Evolutionary conservation across 2,329 filamentous ascomycete species (phyloP).

Genomic region (Ceratocystis harringtonii): DNA sequence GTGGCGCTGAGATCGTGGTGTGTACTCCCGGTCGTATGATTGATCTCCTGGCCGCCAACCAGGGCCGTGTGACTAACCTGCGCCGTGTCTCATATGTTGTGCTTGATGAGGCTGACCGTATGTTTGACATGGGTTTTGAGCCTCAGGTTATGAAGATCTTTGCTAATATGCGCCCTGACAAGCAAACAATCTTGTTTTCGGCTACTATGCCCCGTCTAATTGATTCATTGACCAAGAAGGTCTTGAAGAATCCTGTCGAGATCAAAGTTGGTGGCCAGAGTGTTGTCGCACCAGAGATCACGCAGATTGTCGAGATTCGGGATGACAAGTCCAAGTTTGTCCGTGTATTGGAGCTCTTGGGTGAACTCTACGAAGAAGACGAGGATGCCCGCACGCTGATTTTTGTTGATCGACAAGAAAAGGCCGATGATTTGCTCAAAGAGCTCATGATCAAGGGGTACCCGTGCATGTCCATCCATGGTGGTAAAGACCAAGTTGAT

Average conservation of each 20-base stretch:
- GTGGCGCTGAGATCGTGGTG: slow-evolving; percentile 86
- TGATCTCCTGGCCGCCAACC: slow-evolving; percentile 83
- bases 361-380: slow-evolving; percentile 70
- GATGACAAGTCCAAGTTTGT: slow-evolving; percentile 72
- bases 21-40: slow-evolving; percentile 93
- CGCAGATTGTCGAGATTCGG: slow-evolving; percentile 78
- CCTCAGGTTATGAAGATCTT: slow-evolving; percentile 97
- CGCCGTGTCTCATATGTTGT: slow-evolving; percentile 84
- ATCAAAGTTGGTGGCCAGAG: slow-evolving; percentile 81
- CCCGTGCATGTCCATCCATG: slow-evolving; percentile 84
- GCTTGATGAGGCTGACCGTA: slow-evolving; percentile 90
- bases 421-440: slow-evolving; percentile 63
- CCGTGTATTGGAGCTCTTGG: slow-evolving; percentile 70
- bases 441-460: slow-evolving; percentile 74
- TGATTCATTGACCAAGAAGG: slow-evolving; percentile 78
- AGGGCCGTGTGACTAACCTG: slow-evolving; percentile 85
- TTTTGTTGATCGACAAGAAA: slow-evolving; percentile 85
- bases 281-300: slow-evolving; percentile 82
- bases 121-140: slow-evolving; percentile 99
- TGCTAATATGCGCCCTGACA: slow-evolving; percentile 76
- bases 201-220: slow-evolving; percentile 93
- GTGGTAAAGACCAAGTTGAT: slow-evolving; percentile 85
- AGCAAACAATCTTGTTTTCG: slow-evolving; percentile 89
- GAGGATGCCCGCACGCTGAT: slow-evolving; percentile 83
- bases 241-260: slow-evolving; percentile 70